Conservation (phyloP, 2,329 filamentous ascomycete genomes). For the Periconia digitata region DNA sequence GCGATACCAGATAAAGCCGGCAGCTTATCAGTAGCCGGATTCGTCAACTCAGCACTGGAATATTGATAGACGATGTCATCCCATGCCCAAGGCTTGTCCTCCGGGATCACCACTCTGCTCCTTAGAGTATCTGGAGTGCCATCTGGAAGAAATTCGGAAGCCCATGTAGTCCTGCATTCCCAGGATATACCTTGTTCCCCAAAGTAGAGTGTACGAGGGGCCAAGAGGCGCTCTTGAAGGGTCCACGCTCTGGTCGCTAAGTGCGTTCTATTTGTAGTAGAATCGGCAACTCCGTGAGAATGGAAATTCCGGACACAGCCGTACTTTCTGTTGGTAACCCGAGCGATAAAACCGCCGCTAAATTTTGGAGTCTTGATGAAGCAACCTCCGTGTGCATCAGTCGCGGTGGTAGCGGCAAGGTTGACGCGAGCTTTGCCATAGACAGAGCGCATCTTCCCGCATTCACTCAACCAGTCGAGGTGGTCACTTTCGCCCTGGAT, state of each 20-base stretch:
- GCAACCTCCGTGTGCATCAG: background rate
- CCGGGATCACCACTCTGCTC: too few relatives aligned
- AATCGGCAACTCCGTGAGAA: background rate
- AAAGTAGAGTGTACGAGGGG: background rate
- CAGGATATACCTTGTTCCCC: background rate
- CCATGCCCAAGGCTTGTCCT: background rate
- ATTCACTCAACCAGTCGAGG: background rate
- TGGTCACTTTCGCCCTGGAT: background rate
- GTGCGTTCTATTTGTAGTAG: background rate
- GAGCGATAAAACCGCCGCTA: background rate
- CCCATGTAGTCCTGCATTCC: background rate
- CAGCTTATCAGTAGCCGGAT: background rate
- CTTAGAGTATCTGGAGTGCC: too few relatives aligned
- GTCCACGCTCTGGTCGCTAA: background rate
- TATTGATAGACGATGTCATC: background rate
- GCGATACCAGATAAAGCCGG: background rate
- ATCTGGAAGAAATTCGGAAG: background rate
- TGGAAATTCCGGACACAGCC: background rate
- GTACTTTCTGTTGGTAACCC: background rate
- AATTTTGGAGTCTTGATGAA: background rate
- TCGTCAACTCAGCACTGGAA: background rate
- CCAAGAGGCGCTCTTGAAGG: background rate
- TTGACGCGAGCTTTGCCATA: background rate
- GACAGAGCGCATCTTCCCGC: background rate
- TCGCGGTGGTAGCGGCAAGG: background rate